Base-by-base conservation (phyloP, 208 protist species). In the Trypanosoma scelopori region DNA sequence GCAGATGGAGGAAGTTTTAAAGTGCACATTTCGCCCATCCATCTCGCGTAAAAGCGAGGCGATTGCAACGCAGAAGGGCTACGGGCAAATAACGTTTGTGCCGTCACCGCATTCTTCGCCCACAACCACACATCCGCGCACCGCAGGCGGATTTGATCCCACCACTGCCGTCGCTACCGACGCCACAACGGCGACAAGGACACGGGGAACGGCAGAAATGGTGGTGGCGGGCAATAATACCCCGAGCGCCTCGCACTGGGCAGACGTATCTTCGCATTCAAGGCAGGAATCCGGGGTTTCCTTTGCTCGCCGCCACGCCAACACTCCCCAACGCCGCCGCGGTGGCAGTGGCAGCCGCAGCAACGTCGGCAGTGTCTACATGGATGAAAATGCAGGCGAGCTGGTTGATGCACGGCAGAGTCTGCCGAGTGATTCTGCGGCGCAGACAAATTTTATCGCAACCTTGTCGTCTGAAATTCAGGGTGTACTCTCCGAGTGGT, bases 11-110 rank as follows among this genome's bases (percentile, higher is more conserved):
- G 66, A 78, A 25, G 39, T 51, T 23, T 28, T 12, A 27, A 22
- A 62, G 55, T 82, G 76, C 66, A 82, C 76, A 12, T 82, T 82
- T 65, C 69, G 69, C 11, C 76, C 76, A 13, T n/a, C 37, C n/a
- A 62, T 82, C 1, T 64, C 76, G 3, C 71, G 63, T 18, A 42
- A 43, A 18, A 69, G 52, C 46, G 12, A 45, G n/a, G 16, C n/a
- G 22, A 69, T 69, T 11, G 53, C 63, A 32, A 23, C 45, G 32
- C 63, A 69, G n/a, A 58, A 55, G 43, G 63, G 63, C 11, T 69
- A 69, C 30, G 51, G 53, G 7, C 42, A 60, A 23, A 52, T 69
- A 28, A 53, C 42, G 16, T 53, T 60, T 55, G n/a, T 35, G 7
- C 59, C 59, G 1, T 22, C 45, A 18, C 18, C 22, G 25, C 4